Percentiles rank a stretch among this genome's conserved stretches.
Conservation (phyloP, 257 asterid species). For the Ilex asprella region DNA sequence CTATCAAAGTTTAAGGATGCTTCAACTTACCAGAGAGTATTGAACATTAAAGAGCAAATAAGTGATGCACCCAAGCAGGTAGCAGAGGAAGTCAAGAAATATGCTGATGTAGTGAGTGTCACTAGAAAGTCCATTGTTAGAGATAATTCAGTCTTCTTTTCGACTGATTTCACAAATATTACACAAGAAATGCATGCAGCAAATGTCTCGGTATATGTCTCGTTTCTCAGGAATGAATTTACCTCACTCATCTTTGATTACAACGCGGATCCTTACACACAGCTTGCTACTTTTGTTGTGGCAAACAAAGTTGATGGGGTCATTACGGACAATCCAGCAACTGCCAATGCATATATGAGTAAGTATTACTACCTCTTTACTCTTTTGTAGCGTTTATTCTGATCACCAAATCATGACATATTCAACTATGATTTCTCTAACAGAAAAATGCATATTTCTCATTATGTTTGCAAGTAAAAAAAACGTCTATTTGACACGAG, state of each 20-base stretch:
- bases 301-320: neutral
- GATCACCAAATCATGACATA: neutral
- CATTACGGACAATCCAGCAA: neutral
- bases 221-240: neutral
- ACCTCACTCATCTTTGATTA: neutral
- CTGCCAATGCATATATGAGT: neutral
- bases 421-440: neutral
- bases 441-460: neutral
- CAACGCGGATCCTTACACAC: neutral
- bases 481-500: neutral
- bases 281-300: neutral
- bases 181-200: neutral
- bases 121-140: neutral
- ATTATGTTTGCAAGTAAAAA: too few species aligned
- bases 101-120: neutral
- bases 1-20: slow-evolving; percentile 41
- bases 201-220: neutral
- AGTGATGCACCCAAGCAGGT: slow-evolving; percentile 21
- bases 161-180: neutral
- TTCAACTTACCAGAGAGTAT: slow-evolving; percentile 49
- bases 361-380: neutral
- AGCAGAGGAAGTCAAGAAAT: neutral
- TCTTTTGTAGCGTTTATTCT: neutral
- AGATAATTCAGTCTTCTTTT: neutral
- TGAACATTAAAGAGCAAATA: slow-evolving; percentile 26